These are phyloP conservation scores for Bolboschoenoplectus hybrid DNA, from an alignment of 202 grass and related monocot genomes.

Conservation along the genomic window DNA sequence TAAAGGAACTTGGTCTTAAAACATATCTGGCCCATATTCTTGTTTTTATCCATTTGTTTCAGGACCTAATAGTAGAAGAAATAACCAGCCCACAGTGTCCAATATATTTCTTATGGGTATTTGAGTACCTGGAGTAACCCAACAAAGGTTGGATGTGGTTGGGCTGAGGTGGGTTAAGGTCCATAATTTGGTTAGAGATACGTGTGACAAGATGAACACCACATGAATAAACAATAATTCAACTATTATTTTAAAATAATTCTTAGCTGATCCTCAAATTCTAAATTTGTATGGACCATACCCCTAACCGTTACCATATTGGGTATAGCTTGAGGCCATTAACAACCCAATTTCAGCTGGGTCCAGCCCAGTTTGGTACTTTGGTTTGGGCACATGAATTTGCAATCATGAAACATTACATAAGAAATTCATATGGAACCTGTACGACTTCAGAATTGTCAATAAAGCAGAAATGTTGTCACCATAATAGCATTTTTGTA, in stretches of 20 bases:
- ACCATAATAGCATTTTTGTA: neutral
- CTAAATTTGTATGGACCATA: neutral
- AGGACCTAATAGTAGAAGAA: neutral
- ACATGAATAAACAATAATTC: neutral
- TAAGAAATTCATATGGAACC: neutral
- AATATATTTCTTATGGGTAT: neutral
- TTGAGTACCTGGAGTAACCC: neutral
- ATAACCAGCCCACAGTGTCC: neutral
- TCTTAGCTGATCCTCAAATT: neutral
- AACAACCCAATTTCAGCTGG: neutral
- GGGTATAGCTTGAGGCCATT: neutral
- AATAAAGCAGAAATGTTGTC: slow-evolving; percentile 7
- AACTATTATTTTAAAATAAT: neutral
- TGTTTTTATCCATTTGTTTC: slow-evolving; percentile 7
- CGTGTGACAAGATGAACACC: neutral
- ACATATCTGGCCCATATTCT: neutral
- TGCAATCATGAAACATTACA: neutral
- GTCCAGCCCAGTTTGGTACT: neutral
- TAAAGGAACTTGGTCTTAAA: neutral
- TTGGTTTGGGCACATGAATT: neutral
- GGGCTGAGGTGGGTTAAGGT: neutral
- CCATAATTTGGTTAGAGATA: neutral
- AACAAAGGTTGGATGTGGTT: neutral
- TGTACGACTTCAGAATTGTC: slow-evolving; percentile 9
- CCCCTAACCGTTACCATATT: neutral